Evolutionary conservation across 2,329 filamentous ascomycete genomes (phyloP).

Genomic region (Sclerotinia trifoliorum): DNA sequence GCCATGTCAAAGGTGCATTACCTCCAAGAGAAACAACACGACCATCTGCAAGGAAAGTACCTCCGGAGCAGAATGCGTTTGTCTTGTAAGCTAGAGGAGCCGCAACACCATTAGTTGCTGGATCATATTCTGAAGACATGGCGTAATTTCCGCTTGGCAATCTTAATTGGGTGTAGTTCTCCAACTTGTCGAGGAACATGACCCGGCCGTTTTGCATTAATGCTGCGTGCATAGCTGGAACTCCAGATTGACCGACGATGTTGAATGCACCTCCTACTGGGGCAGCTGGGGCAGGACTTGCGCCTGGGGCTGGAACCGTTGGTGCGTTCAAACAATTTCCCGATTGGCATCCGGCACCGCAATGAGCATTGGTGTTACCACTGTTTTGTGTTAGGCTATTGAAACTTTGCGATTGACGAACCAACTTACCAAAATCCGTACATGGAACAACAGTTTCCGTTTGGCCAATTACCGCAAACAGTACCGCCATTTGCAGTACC

Average conservation of each 20-base stretch:
- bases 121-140: slow-evolving; percentile 60
- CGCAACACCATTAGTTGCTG: slow-evolving; percentile 46
- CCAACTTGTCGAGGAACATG: slow-evolving; percentile 62
- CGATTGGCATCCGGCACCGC: slow-evolving; percentile 56
- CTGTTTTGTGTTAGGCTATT: slow-evolving; percentile 31
- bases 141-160: slow-evolving; percentile 55
- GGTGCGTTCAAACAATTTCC: slow-evolving; percentile 49
- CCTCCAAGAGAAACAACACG: slow-evolving; percentile 55
- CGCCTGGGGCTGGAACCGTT: slow-evolving; percentile 37
- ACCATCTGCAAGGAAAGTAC: slow-evolving; percentile 57
- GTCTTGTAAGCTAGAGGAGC: slow-evolving; percentile 52
- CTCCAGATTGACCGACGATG: slow-evolving; percentile 55
- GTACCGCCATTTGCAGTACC: slow-evolving; percentile 49
- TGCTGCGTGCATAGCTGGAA: slow-evolving; percentile 62
- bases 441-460: slow-evolving; percentile 55
- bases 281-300: slow-evolving; percentile 46
- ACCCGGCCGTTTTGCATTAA: slow-evolving; percentile 58
- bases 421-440: slow-evolving; percentile 52
- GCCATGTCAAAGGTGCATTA: slow-evolving; percentile 53
- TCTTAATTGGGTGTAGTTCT: slow-evolving; percentile 58
- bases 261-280: slow-evolving; percentile 48
- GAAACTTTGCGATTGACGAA: neutral
- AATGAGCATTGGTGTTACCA: slow-evolving; percentile 48
- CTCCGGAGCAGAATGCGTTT: slow-evolving; percentile 62
- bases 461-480: slow-evolving; percentile 52